Base-by-base conservation (phyloP, 2,329 filamentous ascomycete genomes). In the Chaetomium olivaceum region DNA sequence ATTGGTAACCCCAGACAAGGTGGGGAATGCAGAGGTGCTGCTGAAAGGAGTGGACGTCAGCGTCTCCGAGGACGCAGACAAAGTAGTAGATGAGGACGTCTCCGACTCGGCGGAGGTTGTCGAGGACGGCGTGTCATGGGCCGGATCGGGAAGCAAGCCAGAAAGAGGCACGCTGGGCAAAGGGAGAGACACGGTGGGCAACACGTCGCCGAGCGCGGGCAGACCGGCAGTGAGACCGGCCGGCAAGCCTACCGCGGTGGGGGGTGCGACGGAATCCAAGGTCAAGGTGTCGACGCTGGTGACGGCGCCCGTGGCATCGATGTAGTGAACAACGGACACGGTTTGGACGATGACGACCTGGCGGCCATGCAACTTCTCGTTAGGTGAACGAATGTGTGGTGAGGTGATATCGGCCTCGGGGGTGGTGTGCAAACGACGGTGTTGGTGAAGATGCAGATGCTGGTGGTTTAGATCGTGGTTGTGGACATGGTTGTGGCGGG, bases 291-390 rank as follows among this genome's bases (percentile, higher is more conserved):
- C 75, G 25, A 81, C 73, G 60, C 78, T 74, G 55, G 85, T 72
- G 58, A 80, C 77, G 31, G 77, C 78, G 67, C 84, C 84, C 54
- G 74, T 73, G 55, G 76, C 75, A 74, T 86, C 82, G 68, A 86
- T 80, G 67, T 83, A 72, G 69, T 86, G 80, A 63, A 87, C 74
- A 73, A 87, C 77, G 29, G 83, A 85, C 68, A 87, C 76, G 70
- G 85, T 87, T 74, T 85, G 80, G 61, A 85, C 77, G 71, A 87
- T 77, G 71, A 83, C 75, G 71, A 78, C 75, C 71, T 74, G 68
- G 66, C 74, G 76, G 65, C 72, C 71, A 31, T 74, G 70, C 31
- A 73, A 69, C 43, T 73, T 68, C 69, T 72, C 65, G 67, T 69
- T 67, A 54, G 66, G 58, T 74, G 72, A 73, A 68, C 71, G 73